phyloP scores from a whole-genome alignment of 805 yeast species.

The Schwanniomyces yamadae region DNA sequence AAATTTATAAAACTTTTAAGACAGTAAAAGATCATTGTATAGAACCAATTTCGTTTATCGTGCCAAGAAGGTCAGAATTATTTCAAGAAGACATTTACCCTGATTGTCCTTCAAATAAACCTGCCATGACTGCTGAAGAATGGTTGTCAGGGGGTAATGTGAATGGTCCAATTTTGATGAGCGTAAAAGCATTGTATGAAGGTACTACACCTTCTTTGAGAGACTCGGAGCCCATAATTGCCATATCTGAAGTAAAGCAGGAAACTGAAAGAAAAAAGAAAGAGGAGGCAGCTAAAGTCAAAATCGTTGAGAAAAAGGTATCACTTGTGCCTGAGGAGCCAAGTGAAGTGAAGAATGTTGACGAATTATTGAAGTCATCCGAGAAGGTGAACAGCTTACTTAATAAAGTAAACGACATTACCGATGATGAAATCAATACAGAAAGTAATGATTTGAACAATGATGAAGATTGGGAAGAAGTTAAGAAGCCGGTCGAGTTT shows the following conservation, averaged over 20 bases:
- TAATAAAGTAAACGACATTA: constrained; percentile 36
- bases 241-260: constrained; percentile 25
- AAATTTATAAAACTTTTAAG: constrained; percentile 78
- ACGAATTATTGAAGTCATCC: constrained; percentile 37
- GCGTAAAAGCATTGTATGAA: constrained; percentile 77
- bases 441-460: constrained; percentile 19
- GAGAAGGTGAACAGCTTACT: constrained; percentile 34
- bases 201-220: constrained; percentile 58
- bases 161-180: constrained; percentile 78
- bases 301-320: constrained; percentile 4
- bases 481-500: constrained; percentile 23
- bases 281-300: constrained; percentile 6
- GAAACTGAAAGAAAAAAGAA: constrained; percentile 15
- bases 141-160: constrained; percentile 77
- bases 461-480: constrained; percentile 42
- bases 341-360: constrained; percentile 22
- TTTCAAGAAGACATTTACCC: constrained; percentile 94
- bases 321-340: constrained; percentile 6
- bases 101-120: constrained; percentile 75
- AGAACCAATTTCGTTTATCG: constrained; percentile 90
- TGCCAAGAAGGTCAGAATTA: constrained; percentile 90
- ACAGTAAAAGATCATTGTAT: constrained; percentile 80
- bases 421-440: constrained; percentile 37
- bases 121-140: constrained; percentile 78
- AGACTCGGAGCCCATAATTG: constrained; percentile 36